These are phyloP conservation scores for Pseudopediastrum boryanum DNA, from an alignment of 139 green algal species.

Conservation along the genomic window DNA sequence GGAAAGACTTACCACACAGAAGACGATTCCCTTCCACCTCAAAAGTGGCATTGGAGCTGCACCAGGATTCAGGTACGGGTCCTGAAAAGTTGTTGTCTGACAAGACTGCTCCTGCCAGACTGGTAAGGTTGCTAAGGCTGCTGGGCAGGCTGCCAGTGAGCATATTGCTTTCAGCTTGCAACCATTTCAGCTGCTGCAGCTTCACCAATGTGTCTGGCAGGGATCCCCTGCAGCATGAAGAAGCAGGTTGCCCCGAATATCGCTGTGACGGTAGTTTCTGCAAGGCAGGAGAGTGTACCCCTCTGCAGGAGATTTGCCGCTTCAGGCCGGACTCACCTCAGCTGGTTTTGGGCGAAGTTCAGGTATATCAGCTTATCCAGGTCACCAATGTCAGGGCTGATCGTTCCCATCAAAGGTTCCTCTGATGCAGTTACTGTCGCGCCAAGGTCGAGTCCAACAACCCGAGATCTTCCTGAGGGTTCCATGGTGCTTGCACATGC, in stretches of 20 bases:
- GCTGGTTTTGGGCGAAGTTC: constrained; percentile 41
- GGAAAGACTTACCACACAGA: constrained; percentile 37
- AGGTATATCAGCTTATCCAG: constrained; percentile 34
- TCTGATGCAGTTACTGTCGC: constrained; percentile 6
- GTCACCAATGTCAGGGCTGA: constrained; percentile 25
- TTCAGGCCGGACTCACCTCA: constrained; percentile 6
- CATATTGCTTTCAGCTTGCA: constrained; percentile 34
- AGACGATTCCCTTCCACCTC: constrained; percentile 13
- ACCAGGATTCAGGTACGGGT: constrained; percentile 20
- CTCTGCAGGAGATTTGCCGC: neutral
- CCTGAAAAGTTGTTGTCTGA: constrained; percentile 23
- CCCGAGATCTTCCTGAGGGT: neutral
- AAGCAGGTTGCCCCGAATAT: neutral
- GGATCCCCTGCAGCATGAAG: constrained; percentile 17
- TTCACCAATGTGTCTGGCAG: constrained; percentile 12
- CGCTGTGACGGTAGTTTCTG: neutral
- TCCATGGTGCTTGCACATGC: neutral
- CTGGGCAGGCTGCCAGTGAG: constrained; percentile 15
- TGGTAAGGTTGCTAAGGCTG: neutral
- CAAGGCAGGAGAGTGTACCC: neutral
- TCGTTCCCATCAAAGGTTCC: constrained; percentile 1
- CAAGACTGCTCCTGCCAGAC: constrained; percentile 14
- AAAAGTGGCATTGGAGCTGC: constrained; percentile 22
- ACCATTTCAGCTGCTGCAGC: constrained; percentile 35
- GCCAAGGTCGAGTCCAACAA: constrained; percentile 16